Percentiles rank a stretch among this genome's conserved stretches.
Conservation (phyloP, 345 rosid genomes). For the Noccaea caerulescens region DNA sequence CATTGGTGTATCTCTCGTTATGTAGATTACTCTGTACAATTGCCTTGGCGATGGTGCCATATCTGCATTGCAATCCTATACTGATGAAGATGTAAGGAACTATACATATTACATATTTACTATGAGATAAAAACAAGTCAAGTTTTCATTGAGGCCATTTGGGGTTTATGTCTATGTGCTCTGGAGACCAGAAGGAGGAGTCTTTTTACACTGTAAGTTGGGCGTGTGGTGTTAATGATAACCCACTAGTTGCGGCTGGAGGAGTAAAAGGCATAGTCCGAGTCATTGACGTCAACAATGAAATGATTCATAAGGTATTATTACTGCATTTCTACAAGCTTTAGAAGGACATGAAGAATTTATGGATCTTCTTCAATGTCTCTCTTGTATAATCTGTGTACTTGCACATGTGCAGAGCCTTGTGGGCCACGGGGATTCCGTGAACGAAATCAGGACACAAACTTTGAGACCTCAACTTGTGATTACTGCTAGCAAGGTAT, state of each 20-base stretch:
- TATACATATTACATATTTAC: slow-evolving; percentile 6
- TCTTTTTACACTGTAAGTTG: slow-evolving; percentile 93
- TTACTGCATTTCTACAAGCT: slow-evolving; percentile 3
- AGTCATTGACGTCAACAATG: slow-evolving; percentile 76
- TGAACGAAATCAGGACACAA: slow-evolving; percentile 95
- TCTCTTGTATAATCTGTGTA: slow-evolving; percentile 22
- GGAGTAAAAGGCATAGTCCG: slow-evolving; percentile 94
- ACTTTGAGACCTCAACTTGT: slow-evolving; percentile 87
- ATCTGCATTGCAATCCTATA: slow-evolving; percentile 76
- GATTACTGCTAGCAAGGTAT: slow-evolving; percentile 94
- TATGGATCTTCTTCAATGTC: slow-evolving; percentile 12
- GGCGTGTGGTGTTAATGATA: slow-evolving; percentile 74
- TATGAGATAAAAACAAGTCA: slow-evolving; percentile 14
- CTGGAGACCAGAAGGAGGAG: slow-evolving; percentile 93
- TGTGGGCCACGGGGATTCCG: slow-evolving; percentile 97
- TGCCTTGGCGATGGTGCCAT: slow-evolving; percentile 92
- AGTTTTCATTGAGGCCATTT: slow-evolving; percentile 39
- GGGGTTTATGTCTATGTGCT: slow-evolving; percentile 53
- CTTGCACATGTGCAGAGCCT: slow-evolving; percentile 63
- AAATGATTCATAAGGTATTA: slow-evolving; percentile 79
- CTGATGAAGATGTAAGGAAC: slow-evolving; percentile 88
- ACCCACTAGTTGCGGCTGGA: slow-evolving; percentile 78
- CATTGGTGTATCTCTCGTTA: slow-evolving; percentile 25
- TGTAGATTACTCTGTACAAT: slow-evolving; percentile 89
- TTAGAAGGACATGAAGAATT: slow-evolving; percentile 3